These are phyloP conservation scores for Wickerhamiella kurtzmanii DNA, from an alignment of 805 yeast species.

Conservation along the genomic window DNA sequence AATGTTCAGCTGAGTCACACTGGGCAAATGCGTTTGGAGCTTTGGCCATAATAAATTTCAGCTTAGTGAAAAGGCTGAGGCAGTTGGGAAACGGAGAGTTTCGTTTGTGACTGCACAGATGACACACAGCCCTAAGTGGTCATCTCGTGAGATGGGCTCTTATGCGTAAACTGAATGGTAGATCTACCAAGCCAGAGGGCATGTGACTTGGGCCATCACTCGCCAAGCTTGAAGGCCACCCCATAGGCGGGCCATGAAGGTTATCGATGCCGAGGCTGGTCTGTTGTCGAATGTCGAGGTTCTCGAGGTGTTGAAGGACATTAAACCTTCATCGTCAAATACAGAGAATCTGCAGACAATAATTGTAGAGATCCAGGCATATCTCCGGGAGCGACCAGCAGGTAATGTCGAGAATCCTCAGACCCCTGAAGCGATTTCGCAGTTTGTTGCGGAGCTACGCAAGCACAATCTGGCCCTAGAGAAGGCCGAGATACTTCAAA, in stretches of 20 bases:
- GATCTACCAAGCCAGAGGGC: neutral
- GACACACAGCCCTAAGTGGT: neutral
- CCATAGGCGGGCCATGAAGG: slow-evolving; percentile 23
- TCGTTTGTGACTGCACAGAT: neutral
- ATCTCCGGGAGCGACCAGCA: slow-evolving; percentile 29
- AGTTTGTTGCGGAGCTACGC: slow-evolving; percentile 32
- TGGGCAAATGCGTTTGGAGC: neutral
- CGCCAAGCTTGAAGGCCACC: neutral
- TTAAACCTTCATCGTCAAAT: slow-evolving; percentile 27
- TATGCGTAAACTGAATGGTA: neutral
- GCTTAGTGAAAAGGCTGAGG: too few species aligned
- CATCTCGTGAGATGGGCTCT: neutral
- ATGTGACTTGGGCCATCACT: neutral
- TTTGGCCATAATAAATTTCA: too few species aligned
- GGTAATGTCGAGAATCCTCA: slow-evolving; percentile 27
- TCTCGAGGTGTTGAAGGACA: slow-evolving; percentile 36
- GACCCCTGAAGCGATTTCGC: slow-evolving; percentile 23
- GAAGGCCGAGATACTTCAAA: slow-evolving; percentile 73
- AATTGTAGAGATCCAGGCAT: slow-evolving; percentile 26
- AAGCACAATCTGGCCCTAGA: slow-evolving; percentile 42
- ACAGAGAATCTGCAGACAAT: slow-evolving; percentile 25
- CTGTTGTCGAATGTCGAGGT: slow-evolving; percentile 59
- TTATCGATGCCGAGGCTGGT: slow-evolving; percentile 33
- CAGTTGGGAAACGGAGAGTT: too few species aligned
- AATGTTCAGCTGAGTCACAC: neutral